Percentiles rank a stretch among this genome's conserved stretches.
phyloP scores from a whole-genome alignment of 2,329 filamentous ascomycete genomes.

The Penicillium sp. region DNA sequence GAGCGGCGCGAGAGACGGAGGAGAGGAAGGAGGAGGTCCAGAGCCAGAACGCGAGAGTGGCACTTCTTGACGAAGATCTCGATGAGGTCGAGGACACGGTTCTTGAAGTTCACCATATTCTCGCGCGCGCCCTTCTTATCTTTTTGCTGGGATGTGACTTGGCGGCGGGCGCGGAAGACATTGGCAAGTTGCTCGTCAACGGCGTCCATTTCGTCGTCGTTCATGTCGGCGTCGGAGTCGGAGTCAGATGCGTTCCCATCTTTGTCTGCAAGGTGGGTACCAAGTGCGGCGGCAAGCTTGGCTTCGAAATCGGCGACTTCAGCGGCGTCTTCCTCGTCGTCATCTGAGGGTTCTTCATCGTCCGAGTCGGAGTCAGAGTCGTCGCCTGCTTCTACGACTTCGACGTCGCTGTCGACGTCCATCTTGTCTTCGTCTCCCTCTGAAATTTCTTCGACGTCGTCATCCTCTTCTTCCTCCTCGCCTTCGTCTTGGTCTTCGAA shows the following conservation, averaged over 20 bases:
- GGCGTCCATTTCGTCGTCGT: constrained; percentile 91
- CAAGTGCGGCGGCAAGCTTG: constrained; percentile 74
- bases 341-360: constrained; percentile 43
- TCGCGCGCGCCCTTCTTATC: constrained; percentile 85
- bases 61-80: constrained; percentile 82
- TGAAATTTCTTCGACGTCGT: constrained; percentile 38
- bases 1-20: constrained; percentile 76
- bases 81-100: constrained; percentile 83
- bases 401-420: constrained; percentile 44
- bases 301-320: constrained; percentile 67
- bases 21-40: constrained; percentile 72
- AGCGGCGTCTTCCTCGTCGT: constrained; percentile 44
- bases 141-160: constrained; percentile 70
- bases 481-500: constrained; percentile 66
- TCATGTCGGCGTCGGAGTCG: constrained; percentile 82
- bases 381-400: constrained; percentile 38
- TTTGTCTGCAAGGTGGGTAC: constrained; percentile 63
- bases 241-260: constrained; percentile 67
- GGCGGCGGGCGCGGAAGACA: constrained; percentile 77
- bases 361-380: constrained; percentile 30
- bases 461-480: constrained; percentile 29
- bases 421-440: constrained; percentile 44
- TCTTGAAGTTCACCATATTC: constrained; percentile 91
- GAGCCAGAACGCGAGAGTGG: constrained; percentile 64
- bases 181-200: constrained; percentile 79